phyloP scores from a whole-genome alignment of 1,284 basidiomycete species.

The Marasmius sp. region DNA sequence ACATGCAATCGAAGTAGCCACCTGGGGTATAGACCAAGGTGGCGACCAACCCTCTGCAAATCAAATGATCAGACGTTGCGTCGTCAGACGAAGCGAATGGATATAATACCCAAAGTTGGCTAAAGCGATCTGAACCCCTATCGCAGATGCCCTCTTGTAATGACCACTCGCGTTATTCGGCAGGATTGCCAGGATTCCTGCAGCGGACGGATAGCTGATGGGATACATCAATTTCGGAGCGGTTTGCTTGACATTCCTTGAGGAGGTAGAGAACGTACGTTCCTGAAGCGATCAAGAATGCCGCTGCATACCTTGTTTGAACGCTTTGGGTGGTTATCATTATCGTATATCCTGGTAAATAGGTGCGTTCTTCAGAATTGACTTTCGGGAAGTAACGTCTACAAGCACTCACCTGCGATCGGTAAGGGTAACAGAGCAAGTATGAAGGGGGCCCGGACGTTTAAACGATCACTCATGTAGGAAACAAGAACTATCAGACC shows the following conservation, averaged over 20 bases:
- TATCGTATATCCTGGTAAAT: slow-evolving; percentile 48
- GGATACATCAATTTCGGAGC: background rate
- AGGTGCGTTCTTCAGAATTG: background rate
- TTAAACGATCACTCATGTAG: slow-evolving; percentile 48
- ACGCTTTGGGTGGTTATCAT: slow-evolving; percentile 52
- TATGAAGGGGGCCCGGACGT: slow-evolving; percentile 58
- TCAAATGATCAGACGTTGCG: background rate
- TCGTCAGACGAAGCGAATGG: background rate
- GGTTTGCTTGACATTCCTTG: background rate
- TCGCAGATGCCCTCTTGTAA: slow-evolving; percentile 62
- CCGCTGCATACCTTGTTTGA: slow-evolving; percentile 44
- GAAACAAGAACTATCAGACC: slow-evolving; percentile 44
- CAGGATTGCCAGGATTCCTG: slow-evolving; percentile 57
- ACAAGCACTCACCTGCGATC: slow-evolving; percentile 41
- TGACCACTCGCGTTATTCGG: slow-evolving; percentile 62
- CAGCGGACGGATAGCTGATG: slow-evolving; percentile 50
- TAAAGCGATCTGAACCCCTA: slow-evolving; percentile 52
- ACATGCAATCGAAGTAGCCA: slow-evolving; percentile 17
- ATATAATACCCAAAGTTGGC: slow-evolving; percentile 48
- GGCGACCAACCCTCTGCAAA: slow-evolving; percentile 52
- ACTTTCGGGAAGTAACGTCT: background rate
- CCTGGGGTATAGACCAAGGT: slow-evolving; percentile 58
- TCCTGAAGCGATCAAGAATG: slow-evolving; percentile 58
- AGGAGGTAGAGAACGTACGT: slow-evolving; percentile 39
- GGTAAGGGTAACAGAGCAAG: slow-evolving; percentile 54